A percentile compares a stretch with the other conserved stretches of the same genome.
phyloP scores from a whole-genome alignment of 352 stramenopile genomes.

The Thraustochytrium striatum region DNA sequence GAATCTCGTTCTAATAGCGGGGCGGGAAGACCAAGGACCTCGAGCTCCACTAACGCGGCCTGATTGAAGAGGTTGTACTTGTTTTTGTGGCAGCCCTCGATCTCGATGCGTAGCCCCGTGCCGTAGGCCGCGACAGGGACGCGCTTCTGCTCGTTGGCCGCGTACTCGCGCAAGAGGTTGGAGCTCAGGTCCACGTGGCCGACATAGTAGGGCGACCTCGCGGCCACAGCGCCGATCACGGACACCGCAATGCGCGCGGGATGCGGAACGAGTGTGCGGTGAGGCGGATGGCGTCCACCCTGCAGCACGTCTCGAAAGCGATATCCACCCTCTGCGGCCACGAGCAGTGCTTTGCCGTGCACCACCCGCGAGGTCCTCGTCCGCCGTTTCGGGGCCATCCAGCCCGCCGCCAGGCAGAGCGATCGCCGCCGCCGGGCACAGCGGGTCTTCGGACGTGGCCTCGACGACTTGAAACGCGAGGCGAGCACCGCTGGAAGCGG shows the following conservation, averaged over 20 bases:
- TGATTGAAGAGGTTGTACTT: slow-evolving; percentile 12
- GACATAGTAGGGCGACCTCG: neutral
- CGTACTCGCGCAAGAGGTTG: slow-evolving; percentile 22
- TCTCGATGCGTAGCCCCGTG: slow-evolving; percentile 6
- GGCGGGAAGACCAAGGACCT: neutral
- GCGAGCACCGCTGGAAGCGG: no score
- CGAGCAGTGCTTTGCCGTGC: slow-evolving; percentile 2
- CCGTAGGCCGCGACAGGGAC: neutral
- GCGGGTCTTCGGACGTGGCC: slow-evolving; percentile 2
- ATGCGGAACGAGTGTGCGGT: slow-evolving; percentile 22
- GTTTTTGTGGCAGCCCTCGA: slow-evolving; percentile 3
- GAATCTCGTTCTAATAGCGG: neutral
- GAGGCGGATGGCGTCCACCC: neutral
- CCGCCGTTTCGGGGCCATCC: no score
- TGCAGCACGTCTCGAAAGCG: neutral
- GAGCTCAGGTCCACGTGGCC: slow-evolving; percentile 9
- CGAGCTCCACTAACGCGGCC: neutral
- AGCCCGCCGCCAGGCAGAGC: neutral
- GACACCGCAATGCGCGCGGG: slow-evolving; percentile 14
- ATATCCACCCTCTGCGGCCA: slow-evolving; percentile 25
- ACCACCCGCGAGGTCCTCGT: slow-evolving; percentile 30
- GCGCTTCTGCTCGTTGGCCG: neutral
- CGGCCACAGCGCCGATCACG: neutral
- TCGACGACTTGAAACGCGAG: neutral
- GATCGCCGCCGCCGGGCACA: slow-evolving; percentile 27